A percentile compares a stretch with the other conserved stretches of the same genome.
Conservation (phyloP, 306 rosid genomes). For the Trifolium fragiferum region DNA sequence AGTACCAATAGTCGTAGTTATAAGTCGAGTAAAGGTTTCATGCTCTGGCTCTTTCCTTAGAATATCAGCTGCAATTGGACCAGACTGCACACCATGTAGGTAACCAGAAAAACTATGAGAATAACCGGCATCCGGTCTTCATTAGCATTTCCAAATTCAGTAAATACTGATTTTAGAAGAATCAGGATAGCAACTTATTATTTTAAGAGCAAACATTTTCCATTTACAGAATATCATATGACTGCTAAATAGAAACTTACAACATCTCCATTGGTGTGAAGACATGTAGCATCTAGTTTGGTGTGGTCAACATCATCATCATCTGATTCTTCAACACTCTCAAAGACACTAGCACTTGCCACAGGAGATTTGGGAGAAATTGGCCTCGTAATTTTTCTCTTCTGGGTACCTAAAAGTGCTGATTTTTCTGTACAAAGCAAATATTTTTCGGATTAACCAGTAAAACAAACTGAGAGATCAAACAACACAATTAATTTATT, state of each 20-base stretch:
- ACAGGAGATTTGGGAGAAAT: conserved; percentile 86
- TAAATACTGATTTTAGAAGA: not conserved
- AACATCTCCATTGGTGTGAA: conserved; percentile 62
- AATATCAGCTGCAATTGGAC: conserved; percentile 90
- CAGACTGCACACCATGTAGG: conserved; percentile 85
- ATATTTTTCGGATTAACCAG: too few relatives aligned
- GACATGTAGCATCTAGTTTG: conserved; percentile 54
- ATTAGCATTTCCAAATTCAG: too few relatives aligned
- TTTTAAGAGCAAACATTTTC: not conserved
- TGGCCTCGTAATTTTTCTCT: conserved; percentile 58
- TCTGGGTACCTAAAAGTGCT: conserved; percentile 47
- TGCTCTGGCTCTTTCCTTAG: conserved; percentile 94
- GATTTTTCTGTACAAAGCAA: conserved; percentile 48
- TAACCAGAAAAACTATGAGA: conserved; percentile 58
- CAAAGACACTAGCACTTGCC: conserved; percentile 85
- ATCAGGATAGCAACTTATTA: not conserved
- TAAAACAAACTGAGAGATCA: too few relatives aligned
- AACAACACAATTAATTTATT: too few relatives aligned
- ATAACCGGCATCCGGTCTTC: too few relatives aligned
- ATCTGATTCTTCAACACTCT: conserved; percentile 77
- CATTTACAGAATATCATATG: conserved; percentile 7
- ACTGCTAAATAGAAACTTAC: conserved; percentile 53
- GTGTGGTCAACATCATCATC: conserved; percentile 66
- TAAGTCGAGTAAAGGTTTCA: conserved; percentile 83
- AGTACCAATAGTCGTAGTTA: conserved; percentile 66